Conservation (phyloP, 371 early-diverging fungal genomes). For the Enterospora canceri region DNA sequence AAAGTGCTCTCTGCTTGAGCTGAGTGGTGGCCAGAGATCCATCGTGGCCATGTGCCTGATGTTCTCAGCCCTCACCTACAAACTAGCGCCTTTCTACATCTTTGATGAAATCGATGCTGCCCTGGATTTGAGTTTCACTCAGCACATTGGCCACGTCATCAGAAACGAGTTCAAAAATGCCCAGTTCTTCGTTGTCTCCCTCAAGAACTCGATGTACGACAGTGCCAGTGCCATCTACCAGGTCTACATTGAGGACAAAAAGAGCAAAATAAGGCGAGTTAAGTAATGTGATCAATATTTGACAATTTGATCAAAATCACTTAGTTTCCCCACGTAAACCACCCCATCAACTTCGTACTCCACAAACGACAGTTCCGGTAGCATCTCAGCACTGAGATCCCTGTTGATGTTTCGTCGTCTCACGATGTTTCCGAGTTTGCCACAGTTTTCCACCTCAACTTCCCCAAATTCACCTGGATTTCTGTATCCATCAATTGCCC, state of each 20-base stretch:
- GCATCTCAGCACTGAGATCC: not conserved
- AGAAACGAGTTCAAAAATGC: conserved; percentile 81
- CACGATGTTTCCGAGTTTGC: not conserved
- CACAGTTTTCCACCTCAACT: not conserved
- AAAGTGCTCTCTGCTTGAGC: conserved; percentile 82
- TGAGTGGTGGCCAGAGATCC: conserved; percentile 95
- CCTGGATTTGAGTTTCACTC: conserved; percentile 89
- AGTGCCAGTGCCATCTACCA: conserved; percentile 93
- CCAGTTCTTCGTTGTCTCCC: conserved; percentile 92
- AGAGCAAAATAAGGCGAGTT: conserved; percentile 70
- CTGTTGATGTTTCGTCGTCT: not conserved
- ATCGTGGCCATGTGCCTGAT: conserved; percentile 87
- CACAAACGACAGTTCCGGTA: not conserved
- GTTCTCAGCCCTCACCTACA: conserved; percentile 83
- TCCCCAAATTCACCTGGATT: not conserved
- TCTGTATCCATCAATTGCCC: not conserved
- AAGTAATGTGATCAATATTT: conserved; percentile 26
- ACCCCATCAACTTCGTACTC: not conserved
- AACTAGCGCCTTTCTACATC: conserved; percentile 98
- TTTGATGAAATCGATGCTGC: conserved; percentile 99
- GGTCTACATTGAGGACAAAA: conserved; percentile 82
- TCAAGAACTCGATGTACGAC: conserved; percentile 99
- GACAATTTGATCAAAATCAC: not conserved
- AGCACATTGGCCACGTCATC: conserved; percentile 89
- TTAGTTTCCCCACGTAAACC: not conserved